Evolutionary conservation across 1,284 basidiomycete species (phyloP), one percentile per base, ranked within the genome.

Genomic region (Cerrena zonata): DNA sequence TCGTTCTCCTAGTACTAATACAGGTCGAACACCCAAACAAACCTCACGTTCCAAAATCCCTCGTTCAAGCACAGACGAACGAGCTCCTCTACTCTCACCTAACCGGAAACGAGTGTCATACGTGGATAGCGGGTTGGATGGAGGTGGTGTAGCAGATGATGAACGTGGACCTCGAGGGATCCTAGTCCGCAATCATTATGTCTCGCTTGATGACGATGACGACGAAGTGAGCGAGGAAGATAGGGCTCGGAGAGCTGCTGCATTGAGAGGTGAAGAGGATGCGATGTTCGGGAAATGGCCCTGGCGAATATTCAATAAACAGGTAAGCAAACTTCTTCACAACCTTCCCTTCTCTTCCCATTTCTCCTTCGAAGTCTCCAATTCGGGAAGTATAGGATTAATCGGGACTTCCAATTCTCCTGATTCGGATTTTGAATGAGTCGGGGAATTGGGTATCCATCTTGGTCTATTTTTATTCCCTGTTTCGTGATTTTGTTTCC

Each of bases 261-360:
- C 57, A 19, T 76, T 59, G 69, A 81, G 53, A 57, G 66, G 56
- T 36, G 67, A 69, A 49, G 66, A 70, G 49, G 67, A 67, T 12
- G 59, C 65, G 1, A 66, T 72, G 1, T 88, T 85, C 67, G 86
- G 86, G 3, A 68, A 69, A 51, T 87, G 84, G 85, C 86, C 86
- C 0, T 67, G 69, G 59, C 74, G 86, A 61, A 59, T 86, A 51
- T 59, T 85, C 25, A 88, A 89, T 66, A 70, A 71, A 56, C 79
- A 80, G 66, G 87, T 88, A 65, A 60, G 84, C 76, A n/a, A n/a
- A n/a, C n/a, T n/a, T n/a, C n/a, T n/a, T n/a, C n/a, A n/a, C n/a
- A n/a, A n/a, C n/a, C n/a, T n/a, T n/a, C n/a, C n/a, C n/a, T n/a
- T n/a, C n/a, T n/a, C n/a, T n/a, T n/a, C n/a, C n/a, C n/a, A n/a